Evolutionary conservation across 176 grass and related monocot genomes (phyloP).

Genomic region (barley (Hordeum vulgare)): MorexV3_pseudomolecules_assembly NC_058522.1:365281965-365282464

Average conservation of each 20-base stretch:
- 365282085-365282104: background rate
- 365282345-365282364: background rate
- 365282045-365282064: background rate
- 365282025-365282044: background rate
- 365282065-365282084: background rate
- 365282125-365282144: background rate
- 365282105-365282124: background rate
- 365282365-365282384: background rate
- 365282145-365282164: background rate
- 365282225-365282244: constrained; percentile 74
- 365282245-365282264: constrained; percentile 75
- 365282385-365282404: background rate
- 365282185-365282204: constrained; percentile 71
- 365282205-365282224: constrained; percentile 59
- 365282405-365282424: background rate
- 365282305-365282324: too few species aligned
- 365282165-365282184: constrained; percentile 34
- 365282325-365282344: background rate
- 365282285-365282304: too few species aligned
- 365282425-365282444: constrained; percentile 57
- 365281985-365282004: too few species aligned
- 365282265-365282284: constrained; percentile 1
- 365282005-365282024: too few species aligned
- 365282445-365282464: constrained; percentile 64
- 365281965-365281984: too few species aligned